Conservation (phyloP, 2,329 filamentous ascomycete species). For the Arthroderma sp. region DNA sequence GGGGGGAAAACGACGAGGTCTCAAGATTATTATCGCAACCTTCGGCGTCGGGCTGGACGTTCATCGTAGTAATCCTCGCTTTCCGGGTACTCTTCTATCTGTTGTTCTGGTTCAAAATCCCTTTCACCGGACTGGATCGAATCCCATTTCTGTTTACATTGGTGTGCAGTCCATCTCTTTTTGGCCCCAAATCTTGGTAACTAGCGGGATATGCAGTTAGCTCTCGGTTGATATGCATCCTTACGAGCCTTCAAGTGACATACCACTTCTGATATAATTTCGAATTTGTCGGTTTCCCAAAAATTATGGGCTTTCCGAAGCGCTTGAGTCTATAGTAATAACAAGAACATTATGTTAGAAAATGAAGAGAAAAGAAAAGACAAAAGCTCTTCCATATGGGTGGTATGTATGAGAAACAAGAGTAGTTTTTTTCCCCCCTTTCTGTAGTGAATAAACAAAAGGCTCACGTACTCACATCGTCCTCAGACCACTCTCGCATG, state of each 20-base stretch:
- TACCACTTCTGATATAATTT: constrained; percentile 29
- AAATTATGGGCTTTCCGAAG: constrained; percentile 24
- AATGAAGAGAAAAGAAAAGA: constrained; percentile 3
- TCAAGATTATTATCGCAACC: neutral
- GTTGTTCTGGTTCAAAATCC: neutral
- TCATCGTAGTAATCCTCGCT: constrained; percentile 5
- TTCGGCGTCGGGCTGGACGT: neutral
- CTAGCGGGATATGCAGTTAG: constrained; percentile 8
- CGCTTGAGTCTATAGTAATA: constrained; percentile 18
- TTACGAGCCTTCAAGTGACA: neutral
- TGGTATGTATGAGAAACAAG: neutral
- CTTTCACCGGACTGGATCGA: constrained; percentile 4
- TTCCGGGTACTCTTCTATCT: constrained; percentile 2
- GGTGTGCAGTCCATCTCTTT: constrained; percentile 21
- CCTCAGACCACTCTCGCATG: constrained; percentile 27
- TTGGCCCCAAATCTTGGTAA: constrained; percentile 23
- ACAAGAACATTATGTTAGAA: neutral
- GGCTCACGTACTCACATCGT: constrained; percentile 32
- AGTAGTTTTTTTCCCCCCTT: neutral
- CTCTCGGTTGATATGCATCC: neutral
- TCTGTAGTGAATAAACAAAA: constrained; percentile 2
- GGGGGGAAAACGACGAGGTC: neutral
- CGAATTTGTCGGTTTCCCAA: constrained; percentile 27
- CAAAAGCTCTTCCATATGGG: constrained; percentile 4
- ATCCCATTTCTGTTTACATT: constrained; percentile 20